phyloP scores from a whole-genome alignment of 768 basidiomycete species.

The Cystofilobasidium bisporidii region DNA sequence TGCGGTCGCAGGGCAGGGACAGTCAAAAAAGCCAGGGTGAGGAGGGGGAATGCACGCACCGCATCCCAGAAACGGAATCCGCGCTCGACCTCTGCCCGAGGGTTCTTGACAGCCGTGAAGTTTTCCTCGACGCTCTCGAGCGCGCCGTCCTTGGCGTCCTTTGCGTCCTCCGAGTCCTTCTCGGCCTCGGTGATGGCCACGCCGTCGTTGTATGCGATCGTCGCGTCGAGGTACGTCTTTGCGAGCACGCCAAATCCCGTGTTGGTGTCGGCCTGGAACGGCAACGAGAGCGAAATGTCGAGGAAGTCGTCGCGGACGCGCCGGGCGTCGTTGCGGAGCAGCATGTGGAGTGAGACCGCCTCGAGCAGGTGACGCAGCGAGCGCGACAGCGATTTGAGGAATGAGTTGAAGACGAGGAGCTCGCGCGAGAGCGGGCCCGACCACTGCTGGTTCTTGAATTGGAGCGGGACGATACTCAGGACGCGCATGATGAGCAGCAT shows the following conservation, averaged over 20 bases:
- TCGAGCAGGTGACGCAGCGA: constrained; percentile 83
- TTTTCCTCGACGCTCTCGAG: constrained; percentile 87
- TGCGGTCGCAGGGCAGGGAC: no score
- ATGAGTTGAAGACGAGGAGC: constrained; percentile 94
- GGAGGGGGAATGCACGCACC: constrained; percentile 52
- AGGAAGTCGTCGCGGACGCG: constrained; percentile 79
- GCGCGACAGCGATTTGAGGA: constrained; percentile 81
- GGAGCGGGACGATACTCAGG: constrained; percentile 85
- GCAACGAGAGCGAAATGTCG: constrained; percentile 69
- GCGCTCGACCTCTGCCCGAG: constrained; percentile 80
- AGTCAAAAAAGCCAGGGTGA: not conserved
- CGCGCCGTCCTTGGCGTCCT: constrained; percentile 66
- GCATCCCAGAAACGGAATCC: constrained; percentile 99
- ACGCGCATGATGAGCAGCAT: constrained; percentile 96
- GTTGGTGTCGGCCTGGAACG: constrained; percentile 74
- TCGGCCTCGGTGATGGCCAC: constrained; percentile 57
- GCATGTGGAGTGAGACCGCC: constrained; percentile 82
- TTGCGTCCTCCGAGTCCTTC: constrained; percentile 65
- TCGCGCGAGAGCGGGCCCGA: constrained; percentile 92
- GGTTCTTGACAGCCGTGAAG: constrained; percentile 72
- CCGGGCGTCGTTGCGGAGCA: constrained; percentile 77
- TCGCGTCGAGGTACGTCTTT: constrained; percentile 83
- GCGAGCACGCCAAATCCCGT: constrained; percentile 96
- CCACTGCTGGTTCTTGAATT: constrained; percentile 90
- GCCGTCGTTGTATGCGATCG: constrained; percentile 76